Evolutionary conservation across 768 basidiomycete species (phyloP), one percentile per base, ranked within the genome.

Genomic region (Boletus rubescentipes): DNA sequence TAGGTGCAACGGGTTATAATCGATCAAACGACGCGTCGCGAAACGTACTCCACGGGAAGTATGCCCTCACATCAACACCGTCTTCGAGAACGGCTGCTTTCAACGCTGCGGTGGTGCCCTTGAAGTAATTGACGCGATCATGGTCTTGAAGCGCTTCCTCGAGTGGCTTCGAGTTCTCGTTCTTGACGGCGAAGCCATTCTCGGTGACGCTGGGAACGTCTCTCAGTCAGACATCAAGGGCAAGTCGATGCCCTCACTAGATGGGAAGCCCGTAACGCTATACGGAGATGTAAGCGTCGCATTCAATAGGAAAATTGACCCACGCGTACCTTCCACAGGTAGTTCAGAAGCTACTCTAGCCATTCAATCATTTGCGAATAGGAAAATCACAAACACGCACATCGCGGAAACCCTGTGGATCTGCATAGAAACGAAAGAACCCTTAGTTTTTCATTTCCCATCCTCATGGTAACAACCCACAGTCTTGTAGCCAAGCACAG

Each of bases 131-230:
- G 51, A 87, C 80, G 36, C 86, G 84, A 60, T 83, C 84, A n/a
- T 65, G 69, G 63, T 87, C 86, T 23, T 79, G 68, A 23, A 84
- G 57, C 10, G 80, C 83, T 54, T 81, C 71, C 50, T 81, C 79
- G 8, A 81, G 60, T 2, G 84, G 72, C 71, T 80, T 75, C 42
- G 61, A 68, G 64, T 74, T 78, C 67, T 88, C 87, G 54, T 80
- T 76, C 65, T 85, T 86, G 47, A 87, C 82, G 11, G 85, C 79
- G 62, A 87, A 87, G 0, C 86, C 84, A 61, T 88, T 89, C 71
- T 89, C 85, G 2, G 85, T 88, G n/a, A 87, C 82, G 61, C 83
- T 85, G 46, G 31, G 14, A 12, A 32, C 1, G 39, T 36, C 36
- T 15, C 23, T 61, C 34, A 49, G 41, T 18, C 41, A 26, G 50